phyloP scores from a whole-genome alignment of 371 early-diverging fungal genomes.

The Apophysomyces trapeziformis region DNA sequence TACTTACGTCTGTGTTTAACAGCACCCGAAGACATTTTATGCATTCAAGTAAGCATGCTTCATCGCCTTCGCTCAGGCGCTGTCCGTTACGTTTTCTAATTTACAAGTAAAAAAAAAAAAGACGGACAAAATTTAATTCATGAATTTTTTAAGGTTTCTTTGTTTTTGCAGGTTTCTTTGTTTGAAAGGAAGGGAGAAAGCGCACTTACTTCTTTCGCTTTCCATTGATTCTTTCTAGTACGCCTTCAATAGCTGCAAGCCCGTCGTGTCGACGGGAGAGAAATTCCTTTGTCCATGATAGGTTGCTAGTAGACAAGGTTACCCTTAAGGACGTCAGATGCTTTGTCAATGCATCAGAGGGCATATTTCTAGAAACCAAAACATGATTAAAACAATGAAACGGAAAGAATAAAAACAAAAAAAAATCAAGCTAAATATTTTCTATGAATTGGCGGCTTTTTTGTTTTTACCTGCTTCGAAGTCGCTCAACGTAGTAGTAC shows the following conservation, averaged over 20 bases:
- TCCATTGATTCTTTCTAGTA: conserved; percentile 51
- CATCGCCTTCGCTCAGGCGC: conserved; percentile 27
- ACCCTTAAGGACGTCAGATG: conserved; percentile 56
- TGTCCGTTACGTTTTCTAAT: conserved; percentile 23
- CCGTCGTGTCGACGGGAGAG: conserved; percentile 54
- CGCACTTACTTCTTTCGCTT: conserved; percentile 49
- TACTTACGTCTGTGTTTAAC: conserved; percentile 60
- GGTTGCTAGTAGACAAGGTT: conserved; percentile 52
- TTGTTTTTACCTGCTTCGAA: conserved; percentile 37
- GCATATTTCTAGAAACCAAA: conserved; percentile 34
- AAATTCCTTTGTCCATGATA: conserved; percentile 66
- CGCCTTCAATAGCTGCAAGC: conserved; percentile 55
- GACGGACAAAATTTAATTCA: no score
- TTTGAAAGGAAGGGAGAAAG: no score
- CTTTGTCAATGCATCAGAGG: conserved; percentile 49
- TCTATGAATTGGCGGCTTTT: background rate
- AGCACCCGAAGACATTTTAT: conserved; percentile 62
- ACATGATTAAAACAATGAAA: no score
- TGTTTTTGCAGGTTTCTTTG: no score
- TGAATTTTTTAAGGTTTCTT: no score
- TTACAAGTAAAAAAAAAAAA: no score
- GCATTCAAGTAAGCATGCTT: conserved; percentile 55
- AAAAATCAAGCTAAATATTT: background rate
- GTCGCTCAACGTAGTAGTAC: conserved; percentile 46
- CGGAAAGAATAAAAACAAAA: background rate